These are phyloP conservation scores for Anaeromyces robustus DNA, from an alignment of 192 early-diverging fungal species.

Conservation along the genomic window DNA sequence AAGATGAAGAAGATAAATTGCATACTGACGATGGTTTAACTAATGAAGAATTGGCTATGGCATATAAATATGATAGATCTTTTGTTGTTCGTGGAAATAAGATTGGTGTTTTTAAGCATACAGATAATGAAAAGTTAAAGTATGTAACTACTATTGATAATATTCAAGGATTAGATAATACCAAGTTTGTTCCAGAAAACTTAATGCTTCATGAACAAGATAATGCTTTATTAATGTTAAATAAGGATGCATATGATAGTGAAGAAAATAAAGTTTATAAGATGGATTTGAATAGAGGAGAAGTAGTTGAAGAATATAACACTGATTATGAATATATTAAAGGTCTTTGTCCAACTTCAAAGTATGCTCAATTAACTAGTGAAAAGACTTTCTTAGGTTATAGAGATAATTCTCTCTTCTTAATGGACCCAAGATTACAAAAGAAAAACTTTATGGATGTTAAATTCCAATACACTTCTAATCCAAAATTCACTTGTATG, in stretches of 20 bases:
- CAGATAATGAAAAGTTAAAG: slow-evolving; percentile 49
- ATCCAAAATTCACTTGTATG: slow-evolving; percentile 51
- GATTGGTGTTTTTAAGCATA: slow-evolving; percentile 78
- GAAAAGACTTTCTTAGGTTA: slow-evolving; percentile 66
- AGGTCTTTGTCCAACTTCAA: slow-evolving; percentile 50
- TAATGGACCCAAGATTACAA: slow-evolving; percentile 70
- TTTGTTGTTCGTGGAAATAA: slow-evolving; percentile 78
- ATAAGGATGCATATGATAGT: slow-evolving; percentile 59
- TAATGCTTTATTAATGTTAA: slow-evolving; percentile 10
- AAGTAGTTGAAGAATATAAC: slow-evolving; percentile 88
- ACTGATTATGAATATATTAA: slow-evolving; percentile 59
- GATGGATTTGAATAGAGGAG: slow-evolving; percentile 83
- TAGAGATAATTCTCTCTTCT: slow-evolving; percentile 67
- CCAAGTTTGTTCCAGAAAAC: slow-evolving; percentile 50
- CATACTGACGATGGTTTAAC: slow-evolving; percentile 3
- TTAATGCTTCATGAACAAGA: slow-evolving; percentile 82
- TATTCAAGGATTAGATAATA: slow-evolving; percentile 38
- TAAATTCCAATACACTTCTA: slow-evolving; percentile 49
- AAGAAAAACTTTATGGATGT: slow-evolving; percentile 52
- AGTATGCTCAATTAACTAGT: slow-evolving; percentile 62
- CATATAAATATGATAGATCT: slow-evolving; percentile 70
- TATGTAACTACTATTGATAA: slow-evolving; percentile 70
- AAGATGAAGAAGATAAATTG: slow-evolving; percentile 1
- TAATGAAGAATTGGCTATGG: slow-evolving; percentile 50
- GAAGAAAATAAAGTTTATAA: slow-evolving; percentile 59